Evolutionary conservation across 345 rosid genomes (phyloP).

Genomic region (Bruguiera parviflora): DNA sequence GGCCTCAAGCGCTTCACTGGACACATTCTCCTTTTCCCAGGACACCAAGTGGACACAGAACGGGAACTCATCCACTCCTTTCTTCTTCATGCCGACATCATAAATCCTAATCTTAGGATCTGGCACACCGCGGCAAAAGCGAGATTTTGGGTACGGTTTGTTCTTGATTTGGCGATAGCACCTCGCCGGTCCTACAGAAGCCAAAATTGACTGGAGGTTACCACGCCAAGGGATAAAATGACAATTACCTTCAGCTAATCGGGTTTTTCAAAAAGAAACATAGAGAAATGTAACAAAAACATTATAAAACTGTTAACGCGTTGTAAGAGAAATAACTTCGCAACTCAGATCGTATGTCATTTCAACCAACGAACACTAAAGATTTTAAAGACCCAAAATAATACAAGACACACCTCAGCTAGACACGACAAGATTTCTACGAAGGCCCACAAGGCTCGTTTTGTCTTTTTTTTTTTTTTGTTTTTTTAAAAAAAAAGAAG

Average conservation of each 20-base stretch:
- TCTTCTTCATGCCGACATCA: conserved; percentile 79
- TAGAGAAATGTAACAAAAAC: too few relatives aligned
- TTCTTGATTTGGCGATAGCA: conserved; percentile 59
- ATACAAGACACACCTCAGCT: too few relatives aligned
- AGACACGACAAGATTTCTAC: too few relatives aligned
- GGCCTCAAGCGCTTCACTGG: conserved; percentile 77
- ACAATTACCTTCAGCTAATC: not conserved
- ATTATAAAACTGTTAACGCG: too few relatives aligned
- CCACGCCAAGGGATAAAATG: not conserved
- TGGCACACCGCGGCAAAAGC: conserved; percentile 73
- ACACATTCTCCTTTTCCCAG: conserved; percentile 76
- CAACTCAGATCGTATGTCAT: too few relatives aligned
- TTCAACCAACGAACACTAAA: too few relatives aligned
- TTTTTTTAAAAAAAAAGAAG: too few relatives aligned
- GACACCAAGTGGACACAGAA: conserved; percentile 76
- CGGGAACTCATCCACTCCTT: conserved; percentile 81
- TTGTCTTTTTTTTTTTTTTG: too few relatives aligned
- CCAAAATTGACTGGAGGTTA: not conserved
- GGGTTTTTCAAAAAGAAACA: not conserved
- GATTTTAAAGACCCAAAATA: too few relatives aligned
- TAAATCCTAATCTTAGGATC: conserved; percentile 75
- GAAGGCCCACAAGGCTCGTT: too few relatives aligned
- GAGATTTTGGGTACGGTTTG: conserved; percentile 69
- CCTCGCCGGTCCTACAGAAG: conserved; percentile 25
- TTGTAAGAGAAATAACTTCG: too few relatives aligned